Evolutionary conservation across 257 asterid genomes (phyloP), one percentile per base, ranked within the genome.

Genomic region (Solanum virginianum): DNA sequence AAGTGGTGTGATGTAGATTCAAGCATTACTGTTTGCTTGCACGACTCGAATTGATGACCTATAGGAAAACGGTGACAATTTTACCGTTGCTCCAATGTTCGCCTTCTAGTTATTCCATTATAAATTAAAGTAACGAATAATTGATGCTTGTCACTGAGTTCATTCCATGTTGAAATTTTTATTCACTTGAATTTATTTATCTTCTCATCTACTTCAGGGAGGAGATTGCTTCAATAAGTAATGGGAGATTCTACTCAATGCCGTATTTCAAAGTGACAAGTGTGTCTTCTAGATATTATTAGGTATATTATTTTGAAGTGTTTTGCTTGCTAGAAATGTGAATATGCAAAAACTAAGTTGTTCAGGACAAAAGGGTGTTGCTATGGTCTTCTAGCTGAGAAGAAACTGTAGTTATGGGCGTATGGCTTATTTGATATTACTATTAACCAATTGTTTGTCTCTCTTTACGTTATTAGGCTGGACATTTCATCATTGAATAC

Each of bases 311-410:
- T 83, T 88, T 80, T 82, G 60, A 65, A 83, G 80, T 80, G 65
- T 83, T 71, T 12, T 55, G 56, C 59, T 65, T 65, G 5, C 72
- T 88, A 93, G 91, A 94, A 91, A 86, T 88, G 95, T 84, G 94
- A 86, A 86, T 90, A 93, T 83, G 95, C 93, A 24, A 91, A 92
- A 87, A 92, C 93, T 57, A 94, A 87, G 91, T 85, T 96, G 91
- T 93, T 93, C 88, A 89, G 90, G 90, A 94, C 98, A 84, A 95
- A 93, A 86, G 98, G 98, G 83, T 97, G 97, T 86, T 98, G 99
- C 62, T 96, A 98, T 95, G 99, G 98, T 89, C 95, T 96, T 89
- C 88, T 83, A 32, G 94, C 98, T 55, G 96, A 93, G 81, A 92
- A 94, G 85, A 77, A 74, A 39, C 56, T 43, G 56, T 20, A 41